Evolutionary conservation across 2,329 filamentous ascomycete species (phyloP), one percentile per base, ranked within the genome.

Genomic region (Neofusicoccum parvum): DNA sequence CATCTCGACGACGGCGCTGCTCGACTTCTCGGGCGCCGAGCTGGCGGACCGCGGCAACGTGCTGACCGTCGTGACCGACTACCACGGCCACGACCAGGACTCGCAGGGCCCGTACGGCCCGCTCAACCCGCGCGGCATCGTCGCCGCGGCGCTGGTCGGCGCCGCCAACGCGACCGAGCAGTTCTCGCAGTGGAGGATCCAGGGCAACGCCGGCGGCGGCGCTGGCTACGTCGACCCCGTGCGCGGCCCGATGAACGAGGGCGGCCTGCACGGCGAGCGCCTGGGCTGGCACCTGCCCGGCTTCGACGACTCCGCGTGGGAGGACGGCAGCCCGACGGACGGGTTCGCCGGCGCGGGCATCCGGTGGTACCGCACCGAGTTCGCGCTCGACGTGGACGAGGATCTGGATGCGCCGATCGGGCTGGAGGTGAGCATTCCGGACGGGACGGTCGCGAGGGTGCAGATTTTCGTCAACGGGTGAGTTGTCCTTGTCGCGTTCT

Each of bases 381-480:
- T 86, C 0, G 76, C 81, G 0, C 80, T 89, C 0, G 69, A 81
- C 20, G 76, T 89, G 0, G 85, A 86, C 0, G 68, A 73, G 0
- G 82, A 81, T 0, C 71, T 86, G 0, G 87, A 89, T 64, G 82
- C 87, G 0, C 85, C 85, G 0, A 79, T 89, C 36, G 84, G 84
- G 0, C 85, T 89, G 70, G 77, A 81, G 2, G 75, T 89, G 2
- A 80, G 80, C 0, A 78, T 82, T 0, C 73, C 76, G 0, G 77
- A 79, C 5, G 74, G 76, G 15, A 79, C 80, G 0, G 80, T 85
- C 10, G 54, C 56, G 12, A 80, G 87, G 11, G 84, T 82, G 0
- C 81, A 87, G 69, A 72, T 89, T 2, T 89, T 86, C 64, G 82
- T 89, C n/a, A 89, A 89, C 64, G 87, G 87, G 34, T 60, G 15